Conservation (phyloP, 2,329 filamentous ascomycete species). For the Claviceps sorghi region DNA sequence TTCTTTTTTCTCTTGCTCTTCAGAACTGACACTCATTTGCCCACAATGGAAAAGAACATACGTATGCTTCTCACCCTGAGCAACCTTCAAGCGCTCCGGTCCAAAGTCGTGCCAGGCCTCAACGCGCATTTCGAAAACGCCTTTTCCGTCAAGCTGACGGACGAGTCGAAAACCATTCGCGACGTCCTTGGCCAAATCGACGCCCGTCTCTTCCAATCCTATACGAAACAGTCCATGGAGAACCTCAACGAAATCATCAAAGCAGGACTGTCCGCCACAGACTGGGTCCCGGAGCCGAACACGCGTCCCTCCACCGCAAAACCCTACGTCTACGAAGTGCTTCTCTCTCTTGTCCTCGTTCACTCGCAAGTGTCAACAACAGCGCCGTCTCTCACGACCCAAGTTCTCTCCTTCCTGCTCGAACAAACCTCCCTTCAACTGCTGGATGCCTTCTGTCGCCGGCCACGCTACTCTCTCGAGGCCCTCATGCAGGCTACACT, state of each 20-base stretch:
- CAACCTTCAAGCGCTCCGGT: slow-evolving; percentile 73
- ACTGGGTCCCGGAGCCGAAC: slow-evolving; percentile 50
- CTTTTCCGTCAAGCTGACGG: slow-evolving; percentile 86
- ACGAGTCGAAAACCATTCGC: slow-evolving; percentile 81
- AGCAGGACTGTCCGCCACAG: slow-evolving; percentile 52
- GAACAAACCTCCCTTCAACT: slow-evolving; percentile 68
- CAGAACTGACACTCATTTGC: not conserved
- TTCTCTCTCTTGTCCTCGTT: slow-evolving; percentile 75
- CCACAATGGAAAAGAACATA: slow-evolving; percentile 40
- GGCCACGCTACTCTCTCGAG: slow-evolving; percentile 56
- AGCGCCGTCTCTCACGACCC: slow-evolving; percentile 57
- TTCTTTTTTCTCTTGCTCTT: slow-evolving; percentile 8
- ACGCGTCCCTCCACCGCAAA: slow-evolving; percentile 58
- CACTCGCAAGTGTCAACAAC: slow-evolving; percentile 82
- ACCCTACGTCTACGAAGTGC: slow-evolving; percentile 77
- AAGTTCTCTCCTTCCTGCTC: slow-evolving; percentile 75
- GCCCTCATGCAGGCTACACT: slow-evolving; percentile 93
- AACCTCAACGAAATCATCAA: slow-evolving; percentile 55
- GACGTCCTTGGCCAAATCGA: slow-evolving; percentile 89
- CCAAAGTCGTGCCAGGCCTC: slow-evolving; percentile 72
- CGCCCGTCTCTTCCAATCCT: slow-evolving; percentile 77
- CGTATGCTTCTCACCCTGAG: slow-evolving; percentile 88
- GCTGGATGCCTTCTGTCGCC: slow-evolving; percentile 62
- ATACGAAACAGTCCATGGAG: slow-evolving; percentile 64
- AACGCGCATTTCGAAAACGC: slow-evolving; percentile 84